These are phyloP conservation scores for Fusarium circinatum DNA, from an alignment of 2,329 filamentous ascomycete genomes.

Conservation along the genomic window DNA sequence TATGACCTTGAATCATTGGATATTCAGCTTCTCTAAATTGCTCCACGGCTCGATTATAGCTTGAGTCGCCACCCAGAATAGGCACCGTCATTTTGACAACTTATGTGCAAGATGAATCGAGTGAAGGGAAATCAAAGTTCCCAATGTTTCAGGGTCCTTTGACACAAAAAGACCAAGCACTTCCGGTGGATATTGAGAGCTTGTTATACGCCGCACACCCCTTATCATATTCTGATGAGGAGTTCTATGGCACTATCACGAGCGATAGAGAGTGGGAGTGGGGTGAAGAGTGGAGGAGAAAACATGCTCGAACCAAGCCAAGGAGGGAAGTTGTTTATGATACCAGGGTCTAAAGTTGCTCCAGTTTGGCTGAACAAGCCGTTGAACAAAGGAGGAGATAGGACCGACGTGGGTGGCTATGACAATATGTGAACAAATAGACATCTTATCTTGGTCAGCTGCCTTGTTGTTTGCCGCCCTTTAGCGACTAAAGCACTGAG, in stretches of 20 bases:
- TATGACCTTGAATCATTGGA: slow-evolving; percentile 74
- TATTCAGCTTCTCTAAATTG: slow-evolving; percentile 68
- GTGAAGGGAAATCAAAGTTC: background rate
- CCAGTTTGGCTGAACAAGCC: background rate
- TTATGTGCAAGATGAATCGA: background rate
- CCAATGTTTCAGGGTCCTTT: background rate
- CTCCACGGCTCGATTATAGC: slow-evolving; percentile 70
- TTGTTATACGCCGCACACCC: slow-evolving; percentile 15
- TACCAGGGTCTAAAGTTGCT: background rate
- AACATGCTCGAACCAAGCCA: slow-evolving; percentile 16
- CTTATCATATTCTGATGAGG: slow-evolving; percentile 28
- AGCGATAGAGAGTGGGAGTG: slow-evolving; percentile 20
- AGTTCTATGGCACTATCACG: slow-evolving; percentile 24
- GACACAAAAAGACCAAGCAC: background rate
- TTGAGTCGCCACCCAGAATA: slow-evolving; percentile 3
- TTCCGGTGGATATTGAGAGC: background rate
- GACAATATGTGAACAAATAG: background rate
- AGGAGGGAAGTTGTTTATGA: slow-evolving; percentile 21
- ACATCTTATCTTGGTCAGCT: slow-evolving; percentile 26
- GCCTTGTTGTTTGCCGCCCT: slow-evolving; percentile 20
- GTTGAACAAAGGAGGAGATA: background rate
- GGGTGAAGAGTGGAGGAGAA: slow-evolving; percentile 20
- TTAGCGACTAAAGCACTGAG: slow-evolving; percentile 19
- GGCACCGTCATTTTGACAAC: slow-evolving; percentile 3
- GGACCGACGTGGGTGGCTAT: background rate